Evolutionary conservation across 148 eudicot species (phyloP), one percentile per base, ranked within the genome.

Genomic region (Diospyros lotus): DNA sequence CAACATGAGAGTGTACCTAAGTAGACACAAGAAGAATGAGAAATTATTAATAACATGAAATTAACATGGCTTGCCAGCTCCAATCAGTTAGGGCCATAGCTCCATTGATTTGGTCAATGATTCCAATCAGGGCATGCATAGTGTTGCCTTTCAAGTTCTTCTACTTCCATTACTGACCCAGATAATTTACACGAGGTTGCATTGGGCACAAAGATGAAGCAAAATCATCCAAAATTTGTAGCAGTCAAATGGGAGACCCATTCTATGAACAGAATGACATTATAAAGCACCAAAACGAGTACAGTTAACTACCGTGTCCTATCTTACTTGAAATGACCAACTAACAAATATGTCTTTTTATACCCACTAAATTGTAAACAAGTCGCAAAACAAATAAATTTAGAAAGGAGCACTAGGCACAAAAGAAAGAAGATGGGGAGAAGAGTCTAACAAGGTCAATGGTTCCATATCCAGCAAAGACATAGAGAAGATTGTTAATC

Each of bases 1-100:
- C 95, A 79, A 96, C 99, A 86, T 96, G 99, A 82, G 99, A 93
- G 84, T 96, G 97, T 78, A 96, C 98, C 98, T 96, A 82, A 8
- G 75, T 7, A 74, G 15, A 63, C 18, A 77, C 3, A 41, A 74
- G 4, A 70, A 75, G 40, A 58, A 72, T 13, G 6, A 15, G 15
- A 70, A 79, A 56, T 2, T 8, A 48, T 18, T 64, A 12, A 73
- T 66, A 51, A 44, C 48, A 10, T n/a, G 59, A 73, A 58, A 54
- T 59, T 39, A 5, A 67, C 6, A 38, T 59, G 46, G 42, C 39
- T 55, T 44, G 1, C 28, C 51, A 43, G 64, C 51, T 28, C 64
- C 15, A 54, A 58, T 56, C 41, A 54, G 63, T 55, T 63, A n/a
- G 14, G 43, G 2, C 39, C 8, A 62, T 66, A 46, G 69, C 69